Evolutionary conservation across 2,329 filamentous ascomycete genomes (phyloP).

Genomic region (Biscogniauxia marginata): DNA sequence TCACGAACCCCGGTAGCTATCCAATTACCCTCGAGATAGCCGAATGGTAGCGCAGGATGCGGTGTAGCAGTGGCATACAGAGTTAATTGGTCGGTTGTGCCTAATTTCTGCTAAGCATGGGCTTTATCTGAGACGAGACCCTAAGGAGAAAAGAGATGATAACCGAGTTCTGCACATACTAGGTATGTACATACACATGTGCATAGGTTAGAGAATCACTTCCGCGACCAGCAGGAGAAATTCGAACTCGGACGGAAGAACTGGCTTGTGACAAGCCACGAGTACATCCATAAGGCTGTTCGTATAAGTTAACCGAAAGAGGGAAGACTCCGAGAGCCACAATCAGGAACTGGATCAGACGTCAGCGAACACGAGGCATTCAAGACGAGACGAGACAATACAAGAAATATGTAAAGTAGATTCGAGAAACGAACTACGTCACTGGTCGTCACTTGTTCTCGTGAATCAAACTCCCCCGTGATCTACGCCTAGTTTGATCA

Average conservation of each 20-base stretch:
- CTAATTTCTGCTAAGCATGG: constrained; percentile 3
- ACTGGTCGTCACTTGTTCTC: neutral
- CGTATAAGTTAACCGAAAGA: neutral
- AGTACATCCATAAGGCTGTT: neutral
- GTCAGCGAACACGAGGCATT: neutral
- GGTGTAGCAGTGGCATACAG: constrained; percentile 10
- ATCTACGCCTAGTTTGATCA: neutral
- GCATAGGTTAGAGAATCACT: constrained; percentile 15
- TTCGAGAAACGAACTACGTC: neutral
- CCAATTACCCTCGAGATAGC: neutral
- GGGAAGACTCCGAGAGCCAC: neutral
- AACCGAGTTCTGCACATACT: constrained; percentile 1
- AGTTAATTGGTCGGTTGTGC: neutral
- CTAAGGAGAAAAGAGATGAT: constrained; percentile 1
- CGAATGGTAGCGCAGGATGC: constrained; percentile 1
- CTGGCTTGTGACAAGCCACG: neutral
- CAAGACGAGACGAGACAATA: neutral
- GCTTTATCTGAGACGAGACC: constrained; percentile 11
- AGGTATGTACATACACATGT: too few species aligned
- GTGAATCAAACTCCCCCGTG: neutral
- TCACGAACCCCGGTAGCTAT: too few species aligned
- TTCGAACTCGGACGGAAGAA: neutral
- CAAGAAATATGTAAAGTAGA: too few species aligned
- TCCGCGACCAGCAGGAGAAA: constrained; percentile 17
- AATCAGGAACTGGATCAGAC: neutral